Base-by-base conservation (phyloP, 164 flowering plant genomes). In the Hamamelis virginiana region DNA sequence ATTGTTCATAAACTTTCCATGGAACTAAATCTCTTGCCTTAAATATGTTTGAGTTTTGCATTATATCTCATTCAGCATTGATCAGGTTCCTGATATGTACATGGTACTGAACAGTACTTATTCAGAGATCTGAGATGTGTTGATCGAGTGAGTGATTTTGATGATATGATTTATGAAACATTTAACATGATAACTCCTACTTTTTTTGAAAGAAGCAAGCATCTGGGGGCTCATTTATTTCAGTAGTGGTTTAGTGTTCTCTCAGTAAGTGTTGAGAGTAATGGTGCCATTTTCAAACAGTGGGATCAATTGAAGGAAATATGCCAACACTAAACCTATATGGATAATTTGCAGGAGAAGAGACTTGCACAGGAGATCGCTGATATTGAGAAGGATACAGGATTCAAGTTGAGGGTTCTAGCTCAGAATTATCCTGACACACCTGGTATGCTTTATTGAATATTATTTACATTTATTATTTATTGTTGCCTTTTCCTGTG, bases 341-440 rank as follows among this genome's bases (percentile, higher is more conserved):
- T 57, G 56, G 47, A 48, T 74, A 6, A 26, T 70, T n/a, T 65
- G 53, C 82, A 92, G 98, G 97, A 92, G 84, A 84, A 66, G 59
- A 86, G 97, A 69, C 77, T 95, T 53, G 79, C 79, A 10, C 81
- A 83, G 71, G 96, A 89, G 82, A 95, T 95, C 64, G 82, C 76
- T 48, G 74, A 81, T 66, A 76, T 95, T 68, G 98, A 95, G 74
- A 84, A 81, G 68, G 92, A 89, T 73, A 95, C 98, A 21, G 98
- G 97, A 69, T 95, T 81, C 78, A 95, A 91, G 77, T 77, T 95
- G 73, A 82, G 98, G 81, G 86, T 95, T 76, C 77, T 95, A 33
- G 97, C 98, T 48, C 98, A 95, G 75, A 95, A 95, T 68, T 95
- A 95, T 76, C 98, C 97, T 60, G 96, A 89, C n/a, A 95, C 98